Evolutionary conservation across 2,329 filamentous ascomycete species (phyloP).

Genomic region (Fusarium sp.): DNA sequence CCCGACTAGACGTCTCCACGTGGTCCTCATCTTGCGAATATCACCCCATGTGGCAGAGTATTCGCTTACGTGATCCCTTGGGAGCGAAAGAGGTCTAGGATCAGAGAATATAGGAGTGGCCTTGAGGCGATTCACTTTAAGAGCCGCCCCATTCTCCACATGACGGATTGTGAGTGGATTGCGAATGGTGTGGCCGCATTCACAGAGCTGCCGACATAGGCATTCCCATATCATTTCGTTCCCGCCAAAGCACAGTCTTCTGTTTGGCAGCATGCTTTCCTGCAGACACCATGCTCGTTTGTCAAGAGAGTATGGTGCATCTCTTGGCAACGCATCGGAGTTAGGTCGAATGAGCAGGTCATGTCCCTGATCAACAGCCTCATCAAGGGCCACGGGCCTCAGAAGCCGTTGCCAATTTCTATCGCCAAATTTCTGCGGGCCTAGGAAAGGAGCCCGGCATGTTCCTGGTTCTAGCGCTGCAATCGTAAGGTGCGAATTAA

Average conservation of each 20-base stretch:
- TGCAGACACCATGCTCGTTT: not conserved
- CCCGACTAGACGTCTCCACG: not conserved
- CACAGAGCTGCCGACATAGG: not conserved
- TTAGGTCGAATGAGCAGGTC: not conserved
- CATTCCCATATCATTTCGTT: not conserved
- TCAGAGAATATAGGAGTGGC: not conserved
- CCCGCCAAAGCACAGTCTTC: not conserved
- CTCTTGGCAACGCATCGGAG: not conserved
- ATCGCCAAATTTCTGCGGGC: not conserved
- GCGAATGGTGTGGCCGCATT: not conserved
- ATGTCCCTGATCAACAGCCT: not conserved
- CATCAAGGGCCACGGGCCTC: not conserved
- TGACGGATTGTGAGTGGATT: not conserved
- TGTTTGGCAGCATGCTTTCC: not conserved
- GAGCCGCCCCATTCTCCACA: not conserved
- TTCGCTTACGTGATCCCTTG: not conserved
- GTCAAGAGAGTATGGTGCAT: not conserved
- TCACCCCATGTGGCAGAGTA: not conserved
- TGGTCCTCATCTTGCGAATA: not conserved
- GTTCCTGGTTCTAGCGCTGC: not conserved
- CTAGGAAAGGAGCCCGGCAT: not conserved
- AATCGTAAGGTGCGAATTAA: not conserved
- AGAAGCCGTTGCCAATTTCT: not conserved
- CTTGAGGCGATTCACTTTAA: not conserved
- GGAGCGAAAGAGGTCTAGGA: not conserved